A percentile compares a stretch with the other conserved stretches of the same genome.
These are phyloP conservation scores for Claviceps quebecensis DNA, from an alignment of 2,329 filamentous ascomycete species.

Conservation along the genomic window DNA sequence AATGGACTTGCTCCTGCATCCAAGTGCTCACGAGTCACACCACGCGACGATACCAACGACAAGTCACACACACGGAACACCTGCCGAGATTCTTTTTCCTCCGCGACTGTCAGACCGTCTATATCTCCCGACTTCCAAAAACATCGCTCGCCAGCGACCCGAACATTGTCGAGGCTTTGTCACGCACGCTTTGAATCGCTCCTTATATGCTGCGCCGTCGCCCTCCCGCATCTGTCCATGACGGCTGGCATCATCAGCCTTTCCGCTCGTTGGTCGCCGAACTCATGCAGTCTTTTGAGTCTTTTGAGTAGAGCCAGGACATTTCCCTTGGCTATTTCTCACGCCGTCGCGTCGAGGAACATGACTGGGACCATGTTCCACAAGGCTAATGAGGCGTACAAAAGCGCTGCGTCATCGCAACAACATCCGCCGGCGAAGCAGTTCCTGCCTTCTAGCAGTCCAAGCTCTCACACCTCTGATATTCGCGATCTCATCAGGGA, in stretches of 20 bases:
- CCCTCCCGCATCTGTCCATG: slow-evolving; percentile 18
- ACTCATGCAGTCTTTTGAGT: slow-evolving; percentile 14
- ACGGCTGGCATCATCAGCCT: slow-evolving; percentile 18
- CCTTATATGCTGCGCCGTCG: not conserved
- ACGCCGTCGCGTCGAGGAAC: slow-evolving; percentile 2
- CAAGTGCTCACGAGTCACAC: not conserved
- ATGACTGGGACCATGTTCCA: slow-evolving; percentile 7
- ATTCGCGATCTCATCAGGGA: slow-evolving; percentile 39
- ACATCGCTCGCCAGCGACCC: not conserved
- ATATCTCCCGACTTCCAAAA: not conserved
- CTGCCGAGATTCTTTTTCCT: not conserved
- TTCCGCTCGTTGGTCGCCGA: slow-evolving; percentile 23
- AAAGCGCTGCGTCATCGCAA: slow-evolving; percentile 19
- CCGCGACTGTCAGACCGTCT: not conserved
- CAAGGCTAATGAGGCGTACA: slow-evolving; percentile 6
- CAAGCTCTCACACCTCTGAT: slow-evolving; percentile 27
- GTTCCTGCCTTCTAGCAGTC: slow-evolving; percentile 44
- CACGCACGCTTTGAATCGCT: not conserved
- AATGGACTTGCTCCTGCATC: not conserved
- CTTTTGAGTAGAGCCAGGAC: slow-evolving; percentile 13
- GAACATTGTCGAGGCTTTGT: not conserved
- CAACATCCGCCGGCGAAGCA: slow-evolving; percentile 31
- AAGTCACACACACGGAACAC: not conserved
- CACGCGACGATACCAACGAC: not conserved
- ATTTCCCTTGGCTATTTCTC: slow-evolving; percentile 13